Conservation (phyloP, 2,329 filamentous ascomycete genomes). For the Dactylellina cionopaga region DNA sequence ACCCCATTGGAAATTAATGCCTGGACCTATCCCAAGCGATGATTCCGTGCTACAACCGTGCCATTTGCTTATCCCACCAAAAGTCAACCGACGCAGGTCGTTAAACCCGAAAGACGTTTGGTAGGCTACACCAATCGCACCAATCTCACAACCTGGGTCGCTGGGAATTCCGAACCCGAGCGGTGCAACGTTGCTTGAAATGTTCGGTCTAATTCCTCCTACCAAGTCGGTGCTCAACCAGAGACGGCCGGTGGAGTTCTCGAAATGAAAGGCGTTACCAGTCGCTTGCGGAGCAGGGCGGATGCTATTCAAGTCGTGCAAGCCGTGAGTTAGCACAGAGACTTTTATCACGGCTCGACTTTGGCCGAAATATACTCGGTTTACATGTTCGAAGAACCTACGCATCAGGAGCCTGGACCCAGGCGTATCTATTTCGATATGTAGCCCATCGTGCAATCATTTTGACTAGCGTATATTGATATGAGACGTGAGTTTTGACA, state of each 20-base stretch:
- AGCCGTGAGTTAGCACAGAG: background rate
- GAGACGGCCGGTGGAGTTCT: constrained; percentile 37
- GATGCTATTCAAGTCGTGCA: constrained; percentile 10
- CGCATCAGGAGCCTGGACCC: constrained; percentile 21
- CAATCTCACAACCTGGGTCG: constrained; percentile 16
- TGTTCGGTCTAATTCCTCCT: constrained; percentile 19
- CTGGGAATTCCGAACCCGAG: constrained; percentile 30
- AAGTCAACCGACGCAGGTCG: constrained; percentile 3
- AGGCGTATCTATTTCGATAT: constrained; percentile 42
- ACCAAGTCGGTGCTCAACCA: constrained; percentile 18
- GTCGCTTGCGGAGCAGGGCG: constrained; percentile 7
- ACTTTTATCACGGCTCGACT: background rate
- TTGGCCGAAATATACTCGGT: background rate
- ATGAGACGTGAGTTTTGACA: background rate
- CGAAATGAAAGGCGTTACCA: constrained; percentile 27
- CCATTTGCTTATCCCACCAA: constrained; percentile 22
- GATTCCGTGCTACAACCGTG: constrained; percentile 33
- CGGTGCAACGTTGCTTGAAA: constrained; percentile 36
- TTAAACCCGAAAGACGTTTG: constrained; percentile 32
- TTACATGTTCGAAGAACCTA: background rate
- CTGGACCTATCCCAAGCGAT: constrained; percentile 19
- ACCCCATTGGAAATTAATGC: constrained; percentile 38
- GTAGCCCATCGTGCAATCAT: constrained; percentile 38
- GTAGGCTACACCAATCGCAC: constrained; percentile 22
- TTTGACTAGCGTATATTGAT: constrained; percentile 17